phyloP scores from a whole-genome alignment of 2,329 filamentous ascomycete species.

The Onygenales sp. region DNA sequence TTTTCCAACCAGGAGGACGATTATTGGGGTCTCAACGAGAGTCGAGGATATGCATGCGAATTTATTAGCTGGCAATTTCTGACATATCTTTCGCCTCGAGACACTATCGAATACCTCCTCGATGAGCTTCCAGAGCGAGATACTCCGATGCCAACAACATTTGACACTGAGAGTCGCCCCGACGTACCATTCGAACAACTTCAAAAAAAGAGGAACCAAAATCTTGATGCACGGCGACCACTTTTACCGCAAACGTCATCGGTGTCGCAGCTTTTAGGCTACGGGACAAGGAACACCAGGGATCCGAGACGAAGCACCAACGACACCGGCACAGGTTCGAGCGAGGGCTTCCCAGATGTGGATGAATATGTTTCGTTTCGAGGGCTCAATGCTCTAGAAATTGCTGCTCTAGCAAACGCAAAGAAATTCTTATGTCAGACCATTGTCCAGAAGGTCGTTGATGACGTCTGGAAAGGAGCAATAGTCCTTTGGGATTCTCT shows the following conservation, averaged over 20 bases:
- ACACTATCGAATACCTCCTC: constrained; percentile 49
- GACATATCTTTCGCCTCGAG: constrained; percentile 44
- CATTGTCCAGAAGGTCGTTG: constrained; percentile 72
- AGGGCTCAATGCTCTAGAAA: constrained; percentile 76
- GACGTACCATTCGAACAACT: background rate
- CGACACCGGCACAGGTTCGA: background rate
- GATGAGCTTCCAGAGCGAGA: constrained; percentile 34
- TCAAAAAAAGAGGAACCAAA: background rate
- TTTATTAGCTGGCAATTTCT: constrained; percentile 55
- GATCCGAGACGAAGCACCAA: constrained; percentile 13
- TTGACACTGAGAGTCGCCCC: background rate
- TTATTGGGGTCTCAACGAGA: constrained; percentile 48
- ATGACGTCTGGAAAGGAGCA: constrained; percentile 76
- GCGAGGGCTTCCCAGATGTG: constrained; percentile 5
- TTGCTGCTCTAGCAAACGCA: constrained; percentile 69
- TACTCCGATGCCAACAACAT: background rate
- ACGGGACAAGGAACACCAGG: background rate
- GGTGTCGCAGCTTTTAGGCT: background rate
- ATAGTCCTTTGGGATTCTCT: constrained; percentile 80
- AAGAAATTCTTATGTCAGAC: constrained; percentile 78
- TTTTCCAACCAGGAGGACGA: constrained; percentile 43
- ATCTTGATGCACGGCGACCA: background rate
- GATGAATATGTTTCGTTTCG: constrained; percentile 56
- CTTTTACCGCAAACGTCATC: background rate
- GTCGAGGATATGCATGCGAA: constrained; percentile 50